Percentiles rank a stretch among this genome's conserved stretches.
Evolutionary conservation across 176 grass and related monocot species (phyloP).

Genomic region (Musa schizocarpa): DNA sequence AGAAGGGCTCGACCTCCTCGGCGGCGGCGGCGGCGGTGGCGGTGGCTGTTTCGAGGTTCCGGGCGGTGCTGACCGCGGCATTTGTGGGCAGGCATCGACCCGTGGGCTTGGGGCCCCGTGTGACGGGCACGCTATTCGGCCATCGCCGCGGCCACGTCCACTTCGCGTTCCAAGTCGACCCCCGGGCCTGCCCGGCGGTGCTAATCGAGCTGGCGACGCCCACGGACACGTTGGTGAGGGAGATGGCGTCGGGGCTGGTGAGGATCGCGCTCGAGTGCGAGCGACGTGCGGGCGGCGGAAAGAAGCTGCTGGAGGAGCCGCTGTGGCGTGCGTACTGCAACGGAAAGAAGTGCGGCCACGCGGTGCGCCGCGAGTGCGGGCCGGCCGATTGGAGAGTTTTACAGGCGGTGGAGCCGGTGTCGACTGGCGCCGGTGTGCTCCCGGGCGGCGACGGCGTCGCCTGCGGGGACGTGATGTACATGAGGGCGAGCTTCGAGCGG

Average conservation of each 20-base stretch:
- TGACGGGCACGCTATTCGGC: slow-evolving; percentile 85
- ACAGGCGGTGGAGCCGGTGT: slow-evolving; percentile 47
- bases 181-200: slow-evolving; percentile 48
- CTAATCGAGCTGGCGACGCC: slow-evolving; percentile 70
- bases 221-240: slow-evolving; percentile 60
- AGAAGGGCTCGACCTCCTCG: not conserved
- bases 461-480: not conserved
- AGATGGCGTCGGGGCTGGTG: slow-evolving; percentile 90
- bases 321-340: slow-evolving; percentile 83
- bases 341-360: slow-evolving; percentile 66
- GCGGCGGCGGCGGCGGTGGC: slow-evolving; percentile 31
- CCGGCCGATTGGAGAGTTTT: slow-evolving; percentile 54
- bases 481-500: not conserved
- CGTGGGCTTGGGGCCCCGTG: slow-evolving; percentile 40
- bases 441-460: not conserved
- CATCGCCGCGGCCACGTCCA: slow-evolving; percentile 56
- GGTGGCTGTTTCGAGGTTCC: slow-evolving; percentile 43
- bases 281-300: slow-evolving; percentile 7
- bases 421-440: slow-evolving; percentile 67
- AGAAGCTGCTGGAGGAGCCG: slow-evolving; percentile 52
- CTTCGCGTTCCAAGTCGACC: slow-evolving; percentile 67
- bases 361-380: slow-evolving; percentile 56
- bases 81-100: slow-evolving; percentile 33
- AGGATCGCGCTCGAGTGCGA: slow-evolving; percentile 88
- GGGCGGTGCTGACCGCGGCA: slow-evolving; percentile 49